A percentile compares a stretch with the other conserved stretches of the same genome.
Conservation (phyloP, 306 rosid genomes). For the Lathyrus oleraceus region DNA sequence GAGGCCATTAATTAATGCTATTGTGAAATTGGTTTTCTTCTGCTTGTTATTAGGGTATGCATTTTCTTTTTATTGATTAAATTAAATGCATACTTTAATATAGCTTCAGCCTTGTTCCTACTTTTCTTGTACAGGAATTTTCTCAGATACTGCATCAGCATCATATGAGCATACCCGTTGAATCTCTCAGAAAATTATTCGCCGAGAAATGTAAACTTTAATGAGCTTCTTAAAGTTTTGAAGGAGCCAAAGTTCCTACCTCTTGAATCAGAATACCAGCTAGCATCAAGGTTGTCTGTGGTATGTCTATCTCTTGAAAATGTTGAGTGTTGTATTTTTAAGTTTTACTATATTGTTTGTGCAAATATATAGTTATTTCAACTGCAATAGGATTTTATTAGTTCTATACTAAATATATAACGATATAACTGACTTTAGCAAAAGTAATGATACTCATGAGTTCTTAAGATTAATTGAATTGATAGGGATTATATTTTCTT, state of each 20-base stretch:
- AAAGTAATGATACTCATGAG: not conserved
- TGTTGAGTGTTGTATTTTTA: conserved; percentile 13
- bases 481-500: conserved; percentile 22
- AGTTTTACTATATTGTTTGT: conserved; percentile 28
- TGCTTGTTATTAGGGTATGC: conserved; percentile 29
- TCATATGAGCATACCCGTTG: conserved; percentile 36
- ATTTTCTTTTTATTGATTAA: conserved; percentile 22
- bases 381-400: conserved; percentile 21
- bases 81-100: conserved; percentile 3
- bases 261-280: conserved; percentile 66
- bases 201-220: conserved; percentile 39
- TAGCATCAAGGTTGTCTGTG: conserved; percentile 59
- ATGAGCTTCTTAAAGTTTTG: conserved; percentile 59
- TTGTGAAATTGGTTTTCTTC: conserved; percentile 30
- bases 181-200: conserved; percentile 55
- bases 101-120: conserved; percentile 5
- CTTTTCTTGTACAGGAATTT: conserved; percentile 50
- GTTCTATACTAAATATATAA: conserved; percentile 18
- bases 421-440: not conserved
- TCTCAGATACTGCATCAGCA: conserved; percentile 45
- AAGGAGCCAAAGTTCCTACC: conserved; percentile 64
- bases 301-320: conserved; percentile 49
- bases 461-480: conserved; percentile 25
- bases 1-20: conserved; percentile 18
- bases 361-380: conserved; percentile 15